Conservation (phyloP, 1,139 yeast species). For the Candida neerlandica region DNA sequence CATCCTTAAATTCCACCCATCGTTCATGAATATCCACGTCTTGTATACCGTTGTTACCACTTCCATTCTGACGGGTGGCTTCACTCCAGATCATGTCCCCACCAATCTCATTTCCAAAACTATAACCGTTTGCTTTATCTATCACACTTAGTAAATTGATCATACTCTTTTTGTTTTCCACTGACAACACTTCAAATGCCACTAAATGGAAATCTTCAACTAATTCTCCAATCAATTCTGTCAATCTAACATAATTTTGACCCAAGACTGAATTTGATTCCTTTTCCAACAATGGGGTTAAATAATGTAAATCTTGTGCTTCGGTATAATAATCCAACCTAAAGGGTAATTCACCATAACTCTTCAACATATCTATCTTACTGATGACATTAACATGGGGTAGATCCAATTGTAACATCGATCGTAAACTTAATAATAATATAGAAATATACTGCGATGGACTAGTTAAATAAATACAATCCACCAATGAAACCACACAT, state of each 20-base stretch:
- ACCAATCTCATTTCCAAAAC: slow-evolving; percentile 90
- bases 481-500: slow-evolving; percentile 86
- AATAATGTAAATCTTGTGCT: slow-evolving; percentile 76
- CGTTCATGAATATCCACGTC: slow-evolving; percentile 85
- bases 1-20: slow-evolving; percentile 86
- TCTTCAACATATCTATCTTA: slow-evolving; percentile 78
- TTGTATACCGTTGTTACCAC: slow-evolving; percentile 28
- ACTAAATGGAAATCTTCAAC: slow-evolving; percentile 88
- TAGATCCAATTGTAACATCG: slow-evolving; percentile 48
- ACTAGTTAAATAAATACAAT: slow-evolving; percentile 78
- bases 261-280: slow-evolving; percentile 69
- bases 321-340: slow-evolving; percentile 86
- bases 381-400: slow-evolving; percentile 62
- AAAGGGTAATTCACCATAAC: slow-evolving; percentile 65
- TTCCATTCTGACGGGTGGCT: slow-evolving; percentile 79
- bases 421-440: slow-evolving; percentile 74
- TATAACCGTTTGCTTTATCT: slow-evolving; percentile 92
- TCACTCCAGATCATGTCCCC: slow-evolving; percentile 97
- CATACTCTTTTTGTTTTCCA: slow-evolving; percentile 93
- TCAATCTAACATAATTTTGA: slow-evolving; percentile 64
- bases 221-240: slow-evolving; percentile 78
- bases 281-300: slow-evolving; percentile 68
- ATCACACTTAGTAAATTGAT: slow-evolving; percentile 72
- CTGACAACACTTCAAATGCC: slow-evolving; percentile 83
- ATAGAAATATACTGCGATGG: slow-evolving; percentile 93